A percentile compares a stretch with the other conserved stretches of the same genome.
These are phyloP conservation scores for Verticillium longisporum DNA, from an alignment of 2,329 filamentous ascomycete genomes.

Conservation along the genomic window DNA sequence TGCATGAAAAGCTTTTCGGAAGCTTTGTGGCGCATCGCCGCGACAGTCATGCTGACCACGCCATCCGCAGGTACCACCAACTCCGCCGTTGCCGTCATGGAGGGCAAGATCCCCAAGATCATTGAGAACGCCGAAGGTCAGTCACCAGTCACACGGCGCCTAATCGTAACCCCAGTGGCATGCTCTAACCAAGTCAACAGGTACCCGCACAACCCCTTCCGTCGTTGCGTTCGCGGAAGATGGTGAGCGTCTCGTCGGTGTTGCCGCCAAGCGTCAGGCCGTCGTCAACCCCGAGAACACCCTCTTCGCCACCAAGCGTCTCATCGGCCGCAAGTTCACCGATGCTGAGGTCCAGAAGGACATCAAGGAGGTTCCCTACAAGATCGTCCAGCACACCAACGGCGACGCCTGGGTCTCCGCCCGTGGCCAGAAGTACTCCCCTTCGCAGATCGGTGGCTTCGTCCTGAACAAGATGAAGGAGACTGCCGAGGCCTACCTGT, in stretches of 20 bases:
- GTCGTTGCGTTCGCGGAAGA: constrained; percentile 94
- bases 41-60: not conserved
- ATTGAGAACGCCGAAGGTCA: constrained; percentile 96
- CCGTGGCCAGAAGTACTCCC: constrained; percentile 91
- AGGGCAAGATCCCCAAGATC: constrained; percentile 90
- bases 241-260: constrained; percentile 92
- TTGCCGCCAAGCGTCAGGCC: constrained; percentile 94
- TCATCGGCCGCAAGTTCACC: constrained; percentile 96
- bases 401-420: constrained; percentile 95
- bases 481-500: constrained; percentile 88
- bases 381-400: constrained; percentile 95
- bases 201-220: constrained; percentile 85
- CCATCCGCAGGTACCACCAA: constrained; percentile 70
- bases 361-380: constrained; percentile 96
- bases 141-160: constrained; percentile 10
- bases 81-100: constrained; percentile 95
- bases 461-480: constrained; percentile 99
- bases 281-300: constrained; percentile 99
- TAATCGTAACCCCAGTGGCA: not conserved
- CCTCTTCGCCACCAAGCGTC: constrained; percentile 95
- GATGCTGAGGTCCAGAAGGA: constrained; percentile 92
- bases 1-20: not conserved
- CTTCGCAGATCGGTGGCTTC: constrained; percentile 96
- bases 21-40: not conserved
- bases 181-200: constrained; percentile 30